These are phyloP conservation scores for Euphrasia arctica DNA, from an alignment of 305 asterid genomes.

Conservation along the genomic window DNA sequence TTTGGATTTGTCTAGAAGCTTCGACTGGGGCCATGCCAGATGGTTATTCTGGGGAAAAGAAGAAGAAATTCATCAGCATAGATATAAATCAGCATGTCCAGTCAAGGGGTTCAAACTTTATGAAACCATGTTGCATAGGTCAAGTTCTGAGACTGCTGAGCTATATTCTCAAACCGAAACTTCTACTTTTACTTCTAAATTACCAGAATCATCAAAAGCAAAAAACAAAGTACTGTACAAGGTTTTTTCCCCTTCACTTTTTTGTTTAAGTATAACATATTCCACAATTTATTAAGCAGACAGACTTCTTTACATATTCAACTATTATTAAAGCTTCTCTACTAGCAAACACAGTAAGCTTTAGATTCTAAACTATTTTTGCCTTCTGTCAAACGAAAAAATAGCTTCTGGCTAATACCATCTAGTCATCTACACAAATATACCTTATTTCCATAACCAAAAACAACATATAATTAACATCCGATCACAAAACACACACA, in stretches of 20 bases:
- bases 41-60: slow-evolving; percentile 7
- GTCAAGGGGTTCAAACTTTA: not conserved
- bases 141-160: not conserved
- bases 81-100: not conserved
- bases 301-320: not conserved
- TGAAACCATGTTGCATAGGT: not conserved
- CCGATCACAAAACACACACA: not conserved
- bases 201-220: not conserved
- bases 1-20: slow-evolving; percentile 14
- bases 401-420: not conserved
- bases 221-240: not conserved
- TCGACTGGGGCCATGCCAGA: slow-evolving; percentile 9
- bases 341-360: not conserved
- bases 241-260: not conserved
- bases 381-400: not conserved
- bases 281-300: not conserved
- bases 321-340: not conserved
- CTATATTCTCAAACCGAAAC: not conserved
- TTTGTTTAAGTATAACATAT: not conserved
- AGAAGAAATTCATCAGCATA: slow-evolving; percentile 11
- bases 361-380: not conserved
- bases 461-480: no score
- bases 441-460: not conserved
- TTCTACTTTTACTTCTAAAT: not conserved
- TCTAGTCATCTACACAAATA: not conserved